Conservation (phyloP, 441 rosid genomes). For the Pelargonium fulgidum region DNA sequence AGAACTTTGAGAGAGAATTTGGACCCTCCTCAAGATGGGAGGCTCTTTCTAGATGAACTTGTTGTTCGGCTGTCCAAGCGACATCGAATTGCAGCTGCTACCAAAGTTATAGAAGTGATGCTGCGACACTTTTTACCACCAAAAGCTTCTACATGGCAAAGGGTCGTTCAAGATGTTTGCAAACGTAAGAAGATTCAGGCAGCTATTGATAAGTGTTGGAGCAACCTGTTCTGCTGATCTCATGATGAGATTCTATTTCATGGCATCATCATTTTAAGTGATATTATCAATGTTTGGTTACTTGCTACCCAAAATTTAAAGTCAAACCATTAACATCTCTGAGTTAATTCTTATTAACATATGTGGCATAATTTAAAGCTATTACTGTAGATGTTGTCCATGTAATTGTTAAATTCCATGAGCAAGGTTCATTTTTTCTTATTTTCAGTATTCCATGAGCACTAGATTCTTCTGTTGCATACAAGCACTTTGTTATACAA, state of each 20-base stretch:
- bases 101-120: constrained; percentile 64
- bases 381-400: not conserved
- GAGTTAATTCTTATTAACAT: not conserved
- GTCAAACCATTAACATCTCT: not conserved
- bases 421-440: no score
- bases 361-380: not conserved
- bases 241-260: constrained; percentile 7
- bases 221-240: constrained; percentile 40
- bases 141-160: constrained; percentile 54
- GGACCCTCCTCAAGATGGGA: constrained; percentile 64
- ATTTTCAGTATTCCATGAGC: not conserved
- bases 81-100: constrained; percentile 59
- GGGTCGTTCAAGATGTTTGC: constrained; percentile 59
- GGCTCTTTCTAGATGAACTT: constrained; percentile 67
- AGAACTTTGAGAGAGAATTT: constrained; percentile 57
- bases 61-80: constrained; percentile 55
- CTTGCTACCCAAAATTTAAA: not conserved
- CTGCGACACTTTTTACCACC: constrained; percentile 58
- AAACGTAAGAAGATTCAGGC: constrained; percentile 55
- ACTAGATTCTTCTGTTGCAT: not conserved
- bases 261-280: not conserved
- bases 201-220: constrained; percentile 62
- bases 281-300: not conserved
- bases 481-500: not conserved
- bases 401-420: not conserved